These are phyloP conservation scores for Kuraishia floccosa DNA, from an alignment of 805 yeast genomes.

Conservation along the genomic window DNA sequence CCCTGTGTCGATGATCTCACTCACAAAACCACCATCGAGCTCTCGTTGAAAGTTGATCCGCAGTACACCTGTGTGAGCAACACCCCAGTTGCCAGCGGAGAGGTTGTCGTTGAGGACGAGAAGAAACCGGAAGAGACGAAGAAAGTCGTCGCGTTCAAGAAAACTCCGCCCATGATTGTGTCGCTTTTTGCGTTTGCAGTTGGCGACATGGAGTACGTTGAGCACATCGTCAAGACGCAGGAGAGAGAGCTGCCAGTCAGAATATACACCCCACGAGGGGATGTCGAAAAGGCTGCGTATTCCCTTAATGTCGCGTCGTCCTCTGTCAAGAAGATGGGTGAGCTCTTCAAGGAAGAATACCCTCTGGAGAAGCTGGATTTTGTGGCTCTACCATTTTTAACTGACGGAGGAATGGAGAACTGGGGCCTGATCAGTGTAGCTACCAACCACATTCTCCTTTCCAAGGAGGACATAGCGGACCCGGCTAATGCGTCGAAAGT, in stretches of 20 bases:
- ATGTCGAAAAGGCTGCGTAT: conserved; percentile 30
- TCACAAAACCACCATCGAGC: conserved; percentile 37
- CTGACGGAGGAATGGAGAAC: conserved; percentile 77
- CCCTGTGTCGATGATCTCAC: conserved; percentile 62
- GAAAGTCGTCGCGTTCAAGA: conserved; percentile 30
- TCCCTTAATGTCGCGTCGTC: conserved; percentile 36
- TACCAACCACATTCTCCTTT: conserved; percentile 30
- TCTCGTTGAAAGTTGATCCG: conserved; percentile 33
- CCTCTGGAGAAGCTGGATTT: conserved; percentile 61
- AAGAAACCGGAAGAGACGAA: conserved; percentile 6
- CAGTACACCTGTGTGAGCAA: conserved; percentile 43
- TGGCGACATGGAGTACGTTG: conserved; percentile 54
- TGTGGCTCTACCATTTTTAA: conserved; percentile 56
- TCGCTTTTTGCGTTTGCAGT: conserved; percentile 58
- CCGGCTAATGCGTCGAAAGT: conserved; percentile 13
- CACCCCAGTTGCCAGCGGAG: conserved; percentile 20
- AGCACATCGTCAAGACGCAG: conserved; percentile 15
- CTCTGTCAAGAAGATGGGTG: conserved; percentile 35
- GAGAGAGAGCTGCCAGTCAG: conserved; percentile 30
- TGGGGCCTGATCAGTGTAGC: conserved; percentile 59
- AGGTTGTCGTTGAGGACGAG: conserved; percentile 13
- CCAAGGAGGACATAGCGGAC: conserved; percentile 1
- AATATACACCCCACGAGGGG: conserved; percentile 45
- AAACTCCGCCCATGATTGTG: conserved; percentile 48
- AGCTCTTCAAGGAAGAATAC: conserved; percentile 29